Percentiles rank a stretch among this genome's conserved stretches.
These are phyloP conservation scores for Lentinula aciculospora DNA, from an alignment of 768 basidiomycete species.

Conservation along the genomic window DNA sequence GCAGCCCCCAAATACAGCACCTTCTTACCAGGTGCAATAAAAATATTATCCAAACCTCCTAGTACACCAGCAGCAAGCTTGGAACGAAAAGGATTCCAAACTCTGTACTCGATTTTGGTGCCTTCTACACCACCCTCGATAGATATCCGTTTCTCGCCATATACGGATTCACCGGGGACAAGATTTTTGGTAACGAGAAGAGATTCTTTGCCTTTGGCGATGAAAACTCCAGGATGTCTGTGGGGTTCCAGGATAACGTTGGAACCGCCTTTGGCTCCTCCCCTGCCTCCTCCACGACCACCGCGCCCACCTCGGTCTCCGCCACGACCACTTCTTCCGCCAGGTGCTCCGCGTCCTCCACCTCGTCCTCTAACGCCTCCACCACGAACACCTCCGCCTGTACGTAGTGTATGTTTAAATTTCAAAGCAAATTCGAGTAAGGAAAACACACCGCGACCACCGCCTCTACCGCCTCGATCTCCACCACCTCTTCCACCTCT, in stretches of 20 bases:
- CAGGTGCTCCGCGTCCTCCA: constrained; percentile 28
- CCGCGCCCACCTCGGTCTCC: constrained; percentile 42
- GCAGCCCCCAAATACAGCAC: constrained; percentile 98
- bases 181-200: constrained; percentile 97
- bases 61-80: constrained; percentile 97
- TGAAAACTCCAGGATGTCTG: constrained; percentile 90
- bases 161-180: constrained; percentile 95
- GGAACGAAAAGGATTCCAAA: constrained; percentile 98
- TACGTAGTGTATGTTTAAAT: constrained; percentile 8
- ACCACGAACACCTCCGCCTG: constrained; percentile 25
- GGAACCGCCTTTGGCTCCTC: constrained; percentile 75
- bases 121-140: constrained; percentile 72
- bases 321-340: constrained; percentile 35
- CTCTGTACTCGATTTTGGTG: constrained; percentile 93
- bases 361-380: constrained; percentile 34
- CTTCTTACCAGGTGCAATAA: constrained; percentile 89
- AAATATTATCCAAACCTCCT: constrained; percentile 91
- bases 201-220: constrained; percentile 96
- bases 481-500: constrained; percentile 29
- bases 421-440: constrained; percentile 6
- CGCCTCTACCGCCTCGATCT: constrained; percentile 22
- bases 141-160: constrained; percentile 96
- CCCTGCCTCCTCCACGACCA: constrained; percentile 57
- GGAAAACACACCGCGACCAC: constrained; percentile 20
- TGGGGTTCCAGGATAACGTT: constrained; percentile 94